These are phyloP conservation scores for Globisporangium mamillatum DNA, from an alignment of 352 stramenopile genomes.

Conservation along the genomic window DNA sequence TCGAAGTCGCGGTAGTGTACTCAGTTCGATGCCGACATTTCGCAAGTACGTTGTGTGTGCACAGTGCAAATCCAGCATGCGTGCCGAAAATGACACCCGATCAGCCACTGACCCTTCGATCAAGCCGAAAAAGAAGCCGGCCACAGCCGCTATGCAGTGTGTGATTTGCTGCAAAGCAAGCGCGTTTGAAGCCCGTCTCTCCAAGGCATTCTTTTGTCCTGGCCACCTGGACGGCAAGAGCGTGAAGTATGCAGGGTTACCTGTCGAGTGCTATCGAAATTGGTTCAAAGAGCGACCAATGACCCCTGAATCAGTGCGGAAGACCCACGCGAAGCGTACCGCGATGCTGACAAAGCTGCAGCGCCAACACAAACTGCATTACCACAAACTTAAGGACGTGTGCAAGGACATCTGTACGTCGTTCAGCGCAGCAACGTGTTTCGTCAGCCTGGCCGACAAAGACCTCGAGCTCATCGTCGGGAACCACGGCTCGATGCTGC, in stretches of 20 bases:
- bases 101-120: not conserved
- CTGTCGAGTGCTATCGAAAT: conserved; percentile 19
- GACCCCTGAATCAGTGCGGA: conserved; percentile 2
- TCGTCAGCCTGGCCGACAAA: conserved; percentile 20
- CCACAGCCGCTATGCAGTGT: not conserved
- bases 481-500: conserved; percentile 21
- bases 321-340: conserved; percentile 18
- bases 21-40: conserved; percentile 6
- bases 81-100: not conserved
- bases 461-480: conserved; percentile 26
- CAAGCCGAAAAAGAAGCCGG: not conserved
- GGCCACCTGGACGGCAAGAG: conserved; percentile 16
- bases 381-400: conserved; percentile 19
- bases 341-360: conserved; percentile 21
- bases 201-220: conserved; percentile 23
- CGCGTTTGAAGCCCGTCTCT: conserved; percentile 18
- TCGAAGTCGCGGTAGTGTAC: not conserved
- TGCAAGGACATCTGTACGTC: conserved; percentile 11
- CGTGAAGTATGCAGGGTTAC: conserved; percentile 17
- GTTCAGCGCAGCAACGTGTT: conserved; percentile 15
- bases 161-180: conserved; percentile 19
- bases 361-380: conserved; percentile 26
- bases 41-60: conserved; percentile 10
- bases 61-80: conserved; percentile 5
- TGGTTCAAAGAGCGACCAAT: conserved; percentile 21